Evolutionary conservation across 208 protist genomes (phyloP).

Genomic region (Entamoeba moshkovskii): DNA sequence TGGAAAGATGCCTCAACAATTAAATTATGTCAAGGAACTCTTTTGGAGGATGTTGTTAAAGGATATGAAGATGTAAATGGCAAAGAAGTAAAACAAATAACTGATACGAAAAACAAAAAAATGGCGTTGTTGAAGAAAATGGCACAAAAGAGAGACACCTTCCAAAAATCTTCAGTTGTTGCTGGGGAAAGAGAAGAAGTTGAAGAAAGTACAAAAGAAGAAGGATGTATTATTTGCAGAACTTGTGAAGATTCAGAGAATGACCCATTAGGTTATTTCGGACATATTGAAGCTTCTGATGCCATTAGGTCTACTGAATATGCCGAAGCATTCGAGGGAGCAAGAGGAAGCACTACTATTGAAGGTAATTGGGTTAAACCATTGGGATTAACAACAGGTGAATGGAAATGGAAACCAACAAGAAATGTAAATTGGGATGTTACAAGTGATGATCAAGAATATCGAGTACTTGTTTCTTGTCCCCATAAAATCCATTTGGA

Average conservation of each 20-base stretch:
- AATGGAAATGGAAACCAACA: not conserved
- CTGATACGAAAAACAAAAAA: not conserved
- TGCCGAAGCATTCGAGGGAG: not conserved
- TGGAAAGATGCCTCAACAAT: not conserved
- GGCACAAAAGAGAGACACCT: not conserved
- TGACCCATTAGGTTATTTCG: not conserved
- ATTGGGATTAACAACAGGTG: not conserved
- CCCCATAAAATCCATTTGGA: not conserved
- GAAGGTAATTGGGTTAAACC: not conserved
- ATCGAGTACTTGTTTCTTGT: not conserved
- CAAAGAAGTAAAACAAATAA: not conserved
- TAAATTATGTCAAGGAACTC: not conserved
- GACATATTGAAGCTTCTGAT: not conserved
- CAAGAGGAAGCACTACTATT: not conserved
- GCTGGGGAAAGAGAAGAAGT: not conserved
- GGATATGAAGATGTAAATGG: not conserved
- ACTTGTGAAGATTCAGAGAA: not conserved
- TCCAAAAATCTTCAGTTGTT: not conserved
- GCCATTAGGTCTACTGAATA: not conserved
- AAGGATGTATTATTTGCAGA: not conserved
- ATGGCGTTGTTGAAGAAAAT: not conserved
- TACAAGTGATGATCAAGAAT: not conserved
- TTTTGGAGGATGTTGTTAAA: not conserved
- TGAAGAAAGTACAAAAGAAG: not conserved
- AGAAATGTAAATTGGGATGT: not conserved